Evolutionary conservation across 2,329 filamentous ascomycete species (phyloP).

Genomic region (Emericellopsis atlantica): DNA sequence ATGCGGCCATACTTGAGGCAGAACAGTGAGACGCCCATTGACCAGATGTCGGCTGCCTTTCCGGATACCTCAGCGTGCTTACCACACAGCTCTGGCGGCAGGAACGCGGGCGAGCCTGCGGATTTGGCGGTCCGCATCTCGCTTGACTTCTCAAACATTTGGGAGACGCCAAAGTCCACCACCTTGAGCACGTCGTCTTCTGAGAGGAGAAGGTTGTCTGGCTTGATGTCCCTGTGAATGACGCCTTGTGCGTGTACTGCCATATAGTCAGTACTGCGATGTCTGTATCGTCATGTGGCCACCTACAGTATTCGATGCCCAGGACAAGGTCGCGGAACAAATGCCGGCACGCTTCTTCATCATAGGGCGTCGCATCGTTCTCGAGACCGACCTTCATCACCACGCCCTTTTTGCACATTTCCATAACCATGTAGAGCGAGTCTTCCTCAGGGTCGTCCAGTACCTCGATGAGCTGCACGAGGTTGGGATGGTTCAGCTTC

Average conservation of each 20-base stretch:
- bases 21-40: constrained; percentile 91
- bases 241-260: constrained; percentile 86
- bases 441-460: constrained; percentile 92
- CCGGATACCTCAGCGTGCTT: constrained; percentile 83
- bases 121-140: constrained; percentile 90
- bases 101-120: constrained; percentile 86
- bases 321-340: constrained; percentile 95
- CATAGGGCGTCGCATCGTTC: constrained; percentile 70
- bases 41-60: constrained; percentile 90
- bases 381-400: constrained; percentile 93
- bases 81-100: constrained; percentile 83
- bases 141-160: constrained; percentile 83
- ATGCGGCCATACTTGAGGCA: constrained; percentile 82
- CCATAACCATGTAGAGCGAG: constrained; percentile 95
- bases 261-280: background rate
- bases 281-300: background rate
- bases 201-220: constrained; percentile 86
- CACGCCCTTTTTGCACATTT: constrained; percentile 97
- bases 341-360: constrained; percentile 66
- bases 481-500: constrained; percentile 86
- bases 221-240: constrained; percentile 94
- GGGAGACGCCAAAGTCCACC: constrained; percentile 96
- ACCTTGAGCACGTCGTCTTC: constrained; percentile 91
- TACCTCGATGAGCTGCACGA: constrained; percentile 90
- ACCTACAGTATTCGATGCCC: constrained; percentile 81